Evolutionary conservation across 495 filamentous ascomycete species (phyloP).

Genomic region (Cenococcum geophilum): DNA sequence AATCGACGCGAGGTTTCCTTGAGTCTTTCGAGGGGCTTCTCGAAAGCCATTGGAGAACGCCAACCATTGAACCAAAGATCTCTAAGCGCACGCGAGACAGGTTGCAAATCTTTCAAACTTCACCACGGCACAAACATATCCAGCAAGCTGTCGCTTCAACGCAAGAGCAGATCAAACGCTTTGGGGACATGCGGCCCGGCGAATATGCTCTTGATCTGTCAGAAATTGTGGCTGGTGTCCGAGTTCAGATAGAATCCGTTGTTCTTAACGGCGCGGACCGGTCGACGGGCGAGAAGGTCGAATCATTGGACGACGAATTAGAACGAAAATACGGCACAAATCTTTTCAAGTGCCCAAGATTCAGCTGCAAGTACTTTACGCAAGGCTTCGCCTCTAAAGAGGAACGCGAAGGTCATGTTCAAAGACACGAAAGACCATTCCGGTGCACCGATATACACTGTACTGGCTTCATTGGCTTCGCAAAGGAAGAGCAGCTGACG

Average conservation of each 20-base stretch:
- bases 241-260: constrained; percentile 5
- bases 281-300: too few species aligned
- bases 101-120: not conserved
- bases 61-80: not conserved
- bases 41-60: constrained; percentile 2
- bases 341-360: constrained; percentile 17
- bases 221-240: not conserved
- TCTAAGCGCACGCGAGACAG: constrained; percentile 3
- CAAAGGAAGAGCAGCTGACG: not conserved
- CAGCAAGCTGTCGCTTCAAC: constrained; percentile 1
- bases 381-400: constrained; percentile 1
- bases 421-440: constrained; percentile 16
- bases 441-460: constrained; percentile 4
- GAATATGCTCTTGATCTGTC: constrained; percentile 9
- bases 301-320: not conserved
- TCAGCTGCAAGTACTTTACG: constrained; percentile 13
- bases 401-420: constrained; percentile 9
- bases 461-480: constrained; percentile 6
- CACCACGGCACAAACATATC: not conserved
- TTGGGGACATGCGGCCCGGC: not conserved
- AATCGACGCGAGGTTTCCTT: not conserved
- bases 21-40: constrained; percentile 13
- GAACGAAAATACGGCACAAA: constrained; percentile 4
- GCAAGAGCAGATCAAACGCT: constrained; percentile 7
- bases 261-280: not conserved